A percentile compares a stretch with the other conserved stretches of the same genome.
Evolutionary conservation across 495 filamentous ascomycete species (phyloP).

Genomic region (Penicillium herquei): DNA sequence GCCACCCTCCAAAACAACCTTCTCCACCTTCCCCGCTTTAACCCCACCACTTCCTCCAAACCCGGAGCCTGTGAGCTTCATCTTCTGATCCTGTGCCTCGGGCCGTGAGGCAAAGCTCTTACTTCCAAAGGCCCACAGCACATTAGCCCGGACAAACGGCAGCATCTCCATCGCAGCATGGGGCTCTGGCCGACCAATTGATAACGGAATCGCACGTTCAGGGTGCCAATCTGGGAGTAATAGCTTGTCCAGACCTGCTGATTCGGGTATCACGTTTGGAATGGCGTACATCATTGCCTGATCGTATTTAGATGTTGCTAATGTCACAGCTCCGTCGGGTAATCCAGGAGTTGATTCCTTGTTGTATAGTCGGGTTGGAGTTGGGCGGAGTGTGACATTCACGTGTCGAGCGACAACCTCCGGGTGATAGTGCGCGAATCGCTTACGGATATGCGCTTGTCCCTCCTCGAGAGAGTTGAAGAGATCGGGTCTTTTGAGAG

Average conservation of each 20-base stretch:
- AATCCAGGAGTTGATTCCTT: background rate
- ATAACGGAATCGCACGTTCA: conserved; percentile 20
- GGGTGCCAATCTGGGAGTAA: conserved; percentile 47
- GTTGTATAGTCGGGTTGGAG: background rate
- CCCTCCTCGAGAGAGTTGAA: conserved; percentile 58
- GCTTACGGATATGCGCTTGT: conserved; percentile 47
- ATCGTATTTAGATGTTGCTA: background rate
- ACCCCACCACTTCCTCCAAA: conserved; percentile 65
- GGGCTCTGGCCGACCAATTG: conserved; percentile 27
- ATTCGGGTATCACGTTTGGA: background rate
- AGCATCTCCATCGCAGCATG: conserved; percentile 36
- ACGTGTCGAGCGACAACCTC: conserved; percentile 54
- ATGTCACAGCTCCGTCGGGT: background rate
- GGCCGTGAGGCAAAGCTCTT: conserved; percentile 45
- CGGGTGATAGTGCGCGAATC: conserved; percentile 58
- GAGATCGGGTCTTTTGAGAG: background rate
- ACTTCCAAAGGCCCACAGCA: conserved; percentile 66
- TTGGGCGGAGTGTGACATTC: conserved; percentile 40
- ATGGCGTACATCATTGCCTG: conserved; percentile 10
- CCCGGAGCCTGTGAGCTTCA: conserved; percentile 53
- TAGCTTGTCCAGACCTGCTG: conserved; percentile 37
- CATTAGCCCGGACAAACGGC: conserved; percentile 52
- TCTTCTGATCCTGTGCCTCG: background rate
- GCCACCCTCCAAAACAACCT: conserved; percentile 53
- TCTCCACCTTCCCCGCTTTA: conserved; percentile 53